Conservation (phyloP, 2,329 filamentous ascomycete genomes). For the Chaetomium globosum region DNA sequence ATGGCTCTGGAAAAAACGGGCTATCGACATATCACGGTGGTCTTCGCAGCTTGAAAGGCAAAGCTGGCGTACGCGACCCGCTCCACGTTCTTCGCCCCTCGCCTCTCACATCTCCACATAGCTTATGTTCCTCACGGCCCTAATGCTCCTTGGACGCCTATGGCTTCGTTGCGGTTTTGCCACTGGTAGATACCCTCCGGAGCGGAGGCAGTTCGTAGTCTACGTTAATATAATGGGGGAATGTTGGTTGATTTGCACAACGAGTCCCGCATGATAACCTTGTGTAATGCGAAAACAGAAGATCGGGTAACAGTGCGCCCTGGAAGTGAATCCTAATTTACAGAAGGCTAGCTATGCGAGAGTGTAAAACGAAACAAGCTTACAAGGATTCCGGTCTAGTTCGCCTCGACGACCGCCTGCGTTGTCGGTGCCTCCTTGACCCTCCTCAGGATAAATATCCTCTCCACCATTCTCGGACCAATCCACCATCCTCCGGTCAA, state of each 20-base stretch:
- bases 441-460: slow-evolving; percentile 53
- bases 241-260: slow-evolving; percentile 2
- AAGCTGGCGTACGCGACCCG: neutral
- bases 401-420: slow-evolving; percentile 5
- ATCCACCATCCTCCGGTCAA: slow-evolving; percentile 65
- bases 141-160: slow-evolving; percentile 8
- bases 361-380: neutral
- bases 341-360: neutral
- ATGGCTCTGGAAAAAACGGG: neutral
- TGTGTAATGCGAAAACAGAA: neutral
- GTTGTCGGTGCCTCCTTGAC: slow-evolving; percentile 13
- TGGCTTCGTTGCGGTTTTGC: slow-evolving; percentile 12
- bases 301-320: neutral
- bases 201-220: slow-evolving; percentile 18
- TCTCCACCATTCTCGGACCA: slow-evolving; percentile 62
- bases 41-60: neutral
- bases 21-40: slow-evolving; percentile 2
- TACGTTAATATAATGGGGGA: slow-evolving; percentile 19
- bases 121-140: neutral
- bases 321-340: neutral
- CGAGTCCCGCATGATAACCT: neutral
- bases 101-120: slow-evolving; percentile 1
- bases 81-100: neutral
- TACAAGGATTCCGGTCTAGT: neutral
- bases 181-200: slow-evolving; percentile 2